Evolutionary conservation across 164 flowering plant species (phyloP), one percentile per base, ranked within the genome.

Genomic region (Sextonia rubra): DNA sequence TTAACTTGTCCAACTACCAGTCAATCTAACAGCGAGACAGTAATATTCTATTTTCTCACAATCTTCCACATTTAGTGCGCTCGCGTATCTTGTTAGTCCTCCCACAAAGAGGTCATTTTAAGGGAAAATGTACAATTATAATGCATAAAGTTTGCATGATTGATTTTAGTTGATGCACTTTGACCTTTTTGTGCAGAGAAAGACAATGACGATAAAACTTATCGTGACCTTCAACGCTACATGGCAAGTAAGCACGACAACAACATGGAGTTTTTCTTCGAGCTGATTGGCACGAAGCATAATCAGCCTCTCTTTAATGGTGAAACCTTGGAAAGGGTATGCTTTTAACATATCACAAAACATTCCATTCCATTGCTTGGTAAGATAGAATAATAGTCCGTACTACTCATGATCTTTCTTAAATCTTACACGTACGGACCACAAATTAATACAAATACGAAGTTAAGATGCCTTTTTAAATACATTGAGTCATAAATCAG

Each of bases 301-400:
- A 91, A 90, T 58, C 30, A 79, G 23, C 90, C 93, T 0, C 85
- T 92, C 4, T 9, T 77, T 32, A 92, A 90, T 63, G 87, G 94
- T 23, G 14, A 79, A 58, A 73, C 81, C 17, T 83, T 83, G 83
- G 81, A 63, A 83, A 86, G 80, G 87, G 97, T 91, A 18, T 22
- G 67, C 32, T 24, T n/a, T 15, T 11, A 24, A 9, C 11, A 8
- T 23, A 4, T 20, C n/a, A 23, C 63, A 60, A 20, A 22, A 7
- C n/a, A 4, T 60, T 23, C n/a, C 17, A 11, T 27, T 27, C 2
- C 30, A 1, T 15, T 48, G 2, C 55, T 48, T 48, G 17, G 17
- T 48, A 15, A 27, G 30, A 1, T 27, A 27, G 30, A 27, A 27
- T 27, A 27, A 27, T 27, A 27, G 30, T 2, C 30, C 30, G 1